These are phyloP conservation scores for Corymbia citriodora DNA, from an alignment of 441 rosid species.

Conservation along the genomic window DNA sequence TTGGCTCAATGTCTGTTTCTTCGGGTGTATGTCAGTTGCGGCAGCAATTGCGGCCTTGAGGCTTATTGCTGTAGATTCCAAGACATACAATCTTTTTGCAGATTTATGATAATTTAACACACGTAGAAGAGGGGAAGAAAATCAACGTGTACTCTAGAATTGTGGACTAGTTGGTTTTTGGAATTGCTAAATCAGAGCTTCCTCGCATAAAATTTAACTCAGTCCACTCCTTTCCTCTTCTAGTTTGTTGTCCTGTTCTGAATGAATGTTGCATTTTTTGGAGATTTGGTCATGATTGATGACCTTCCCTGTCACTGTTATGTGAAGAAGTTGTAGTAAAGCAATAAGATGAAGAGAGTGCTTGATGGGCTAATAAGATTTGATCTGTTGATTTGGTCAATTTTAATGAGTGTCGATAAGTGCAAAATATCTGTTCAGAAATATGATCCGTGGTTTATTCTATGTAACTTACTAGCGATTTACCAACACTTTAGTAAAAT, in stretches of 20 bases:
- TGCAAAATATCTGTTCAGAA: neutral
- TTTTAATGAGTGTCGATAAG: neutral
- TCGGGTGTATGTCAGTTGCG: conserved; percentile 54
- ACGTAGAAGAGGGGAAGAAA: neutral
- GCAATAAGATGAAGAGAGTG: neutral
- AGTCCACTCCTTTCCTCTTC: neutral
- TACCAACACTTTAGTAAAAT: neutral
- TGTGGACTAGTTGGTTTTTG: neutral
- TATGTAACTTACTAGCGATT: neutral
- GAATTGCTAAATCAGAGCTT: neutral
- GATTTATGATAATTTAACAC: conserved; percentile 34
- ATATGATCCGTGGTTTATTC: neutral
- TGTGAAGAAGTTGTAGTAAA: neutral
- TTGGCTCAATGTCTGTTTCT: conserved; percentile 70
- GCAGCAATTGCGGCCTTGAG: conserved; percentile 66
- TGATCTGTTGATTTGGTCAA: neutral
- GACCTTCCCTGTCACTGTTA: neutral
- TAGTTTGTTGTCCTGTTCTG: neutral
- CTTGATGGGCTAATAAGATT: neutral
- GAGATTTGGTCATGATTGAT: neutral
- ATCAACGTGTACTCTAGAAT: neutral
- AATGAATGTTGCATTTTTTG: neutral
- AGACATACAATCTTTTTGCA: conserved; percentile 73
- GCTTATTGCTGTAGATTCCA: conserved; percentile 72
- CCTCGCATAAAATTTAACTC: neutral